A percentile compares a stretch with the other conserved stretches of the same genome.
Conservation (phyloP, 2,329 filamentous ascomycete species). For the Coniochaeta ligniaria region DNA sequence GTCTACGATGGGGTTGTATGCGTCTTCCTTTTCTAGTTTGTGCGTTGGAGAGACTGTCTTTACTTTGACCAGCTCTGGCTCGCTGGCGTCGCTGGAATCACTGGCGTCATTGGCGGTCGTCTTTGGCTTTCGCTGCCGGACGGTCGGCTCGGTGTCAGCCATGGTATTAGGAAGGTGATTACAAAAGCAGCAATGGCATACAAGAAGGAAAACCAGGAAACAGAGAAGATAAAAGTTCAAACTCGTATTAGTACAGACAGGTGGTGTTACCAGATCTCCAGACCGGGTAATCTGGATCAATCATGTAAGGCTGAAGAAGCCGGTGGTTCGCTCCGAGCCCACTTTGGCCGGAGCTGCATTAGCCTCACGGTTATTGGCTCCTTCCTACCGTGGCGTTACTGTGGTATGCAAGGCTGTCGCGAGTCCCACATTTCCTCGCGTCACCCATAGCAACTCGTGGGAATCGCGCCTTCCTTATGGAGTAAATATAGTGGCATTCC, state of each 20-base stretch:
- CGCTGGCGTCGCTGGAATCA: slow-evolving; percentile 4
- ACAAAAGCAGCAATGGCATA: not conserved
- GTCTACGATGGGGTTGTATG: slow-evolving; percentile 50
- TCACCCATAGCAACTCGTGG: slow-evolving; percentile 10
- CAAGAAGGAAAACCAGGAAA: not conserved
- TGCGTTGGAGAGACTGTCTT: slow-evolving; percentile 14
- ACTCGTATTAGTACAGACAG: not conserved
- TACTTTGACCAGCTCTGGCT: slow-evolving; percentile 8
- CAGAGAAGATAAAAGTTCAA: not conserved
- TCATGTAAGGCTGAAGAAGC: not conserved
- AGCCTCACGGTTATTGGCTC: not conserved
- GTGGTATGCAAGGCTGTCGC: slow-evolving; percentile 1
- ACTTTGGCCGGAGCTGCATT: not conserved
- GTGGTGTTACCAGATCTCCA: slow-evolving; percentile 5
- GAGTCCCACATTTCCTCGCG: slow-evolving; percentile 1
- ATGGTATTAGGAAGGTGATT: slow-evolving; percentile 2
- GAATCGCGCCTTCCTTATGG: not conserved
- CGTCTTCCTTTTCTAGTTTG: slow-evolving; percentile 55
- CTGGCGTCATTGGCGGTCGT: slow-evolving; percentile 4
- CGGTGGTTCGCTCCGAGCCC: not conserved
- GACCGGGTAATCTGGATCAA: slow-evolving; percentile 1
- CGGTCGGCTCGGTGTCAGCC: slow-evolving; percentile 10
- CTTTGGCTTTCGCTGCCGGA: slow-evolving; percentile 17
- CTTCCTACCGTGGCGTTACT: not conserved
- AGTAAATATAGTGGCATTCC: not conserved